Evolutionary conservation across 306 rosid species (phyloP).

Genomic region (Oemleria cerasiformis): DNA sequence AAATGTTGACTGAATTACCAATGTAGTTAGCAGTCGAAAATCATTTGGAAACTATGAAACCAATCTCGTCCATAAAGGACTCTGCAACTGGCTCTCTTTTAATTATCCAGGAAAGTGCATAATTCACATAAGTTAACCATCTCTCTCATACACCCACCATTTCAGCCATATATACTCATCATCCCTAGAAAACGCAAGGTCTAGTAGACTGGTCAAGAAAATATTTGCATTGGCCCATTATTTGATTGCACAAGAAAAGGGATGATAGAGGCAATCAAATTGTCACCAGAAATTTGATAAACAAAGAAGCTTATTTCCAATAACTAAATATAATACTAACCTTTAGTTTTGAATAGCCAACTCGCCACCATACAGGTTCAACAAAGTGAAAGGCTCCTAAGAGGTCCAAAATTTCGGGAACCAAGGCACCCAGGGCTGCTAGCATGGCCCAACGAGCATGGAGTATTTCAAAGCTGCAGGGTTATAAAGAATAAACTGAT

Average conservation of each 20-base stretch:
- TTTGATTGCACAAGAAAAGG: conserved; percentile 17
- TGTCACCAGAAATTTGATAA: background rate
- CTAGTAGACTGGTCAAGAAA: background rate
- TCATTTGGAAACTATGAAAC: background rate
- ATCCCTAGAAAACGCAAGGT: background rate
- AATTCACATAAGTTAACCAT: background rate
- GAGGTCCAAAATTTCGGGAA: conserved; percentile 79
- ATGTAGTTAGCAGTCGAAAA: background rate
- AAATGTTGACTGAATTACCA: background rate
- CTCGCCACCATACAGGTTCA: conserved; percentile 98
- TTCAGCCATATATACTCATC: background rate
- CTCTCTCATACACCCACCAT: background rate
- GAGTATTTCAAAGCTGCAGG: conserved; percentile 82
- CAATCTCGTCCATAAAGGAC: background rate
- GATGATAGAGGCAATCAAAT: conserved; percentile 13
- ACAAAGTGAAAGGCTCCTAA: conserved; percentile 78
- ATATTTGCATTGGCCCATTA: background rate
- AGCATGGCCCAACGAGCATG: conserved; percentile 99
- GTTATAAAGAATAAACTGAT: conserved; percentile 24
- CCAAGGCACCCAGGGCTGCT: conserved; percentile 73
- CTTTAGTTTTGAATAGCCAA: conserved; percentile 92
- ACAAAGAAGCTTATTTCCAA: background rate
- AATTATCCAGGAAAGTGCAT: background rate
- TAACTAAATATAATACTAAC: conserved; percentile 33
- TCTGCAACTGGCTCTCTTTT: background rate